phyloP scores from a whole-genome alignment of 306 rosid species.

The Vigna mungo region DNA sequence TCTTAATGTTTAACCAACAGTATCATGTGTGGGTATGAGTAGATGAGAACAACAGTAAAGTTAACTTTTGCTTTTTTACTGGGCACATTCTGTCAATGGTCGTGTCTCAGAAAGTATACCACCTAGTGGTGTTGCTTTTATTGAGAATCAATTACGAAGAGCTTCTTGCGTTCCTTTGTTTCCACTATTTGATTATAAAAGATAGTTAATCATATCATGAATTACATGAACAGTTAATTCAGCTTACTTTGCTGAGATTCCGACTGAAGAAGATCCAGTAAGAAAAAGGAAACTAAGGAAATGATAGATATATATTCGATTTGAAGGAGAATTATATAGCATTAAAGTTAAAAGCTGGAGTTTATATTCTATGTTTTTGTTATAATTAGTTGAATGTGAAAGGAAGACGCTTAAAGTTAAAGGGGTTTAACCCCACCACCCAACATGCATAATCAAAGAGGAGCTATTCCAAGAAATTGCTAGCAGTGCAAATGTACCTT shows the following conservation, averaged over 20 bases:
- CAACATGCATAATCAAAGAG: not conserved
- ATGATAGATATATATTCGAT: slow-evolving; percentile 16
- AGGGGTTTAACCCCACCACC: not conserved
- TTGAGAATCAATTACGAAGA: not conserved
- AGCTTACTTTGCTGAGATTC: slow-evolving; percentile 28
- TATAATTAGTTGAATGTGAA: slow-evolving; percentile 23
- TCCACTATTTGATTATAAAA: slow-evolving; percentile 1
- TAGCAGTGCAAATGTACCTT: not conserved
- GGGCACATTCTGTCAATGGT: not conserved
- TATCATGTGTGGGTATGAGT: slow-evolving; percentile 14
- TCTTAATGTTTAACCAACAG: not conserved
- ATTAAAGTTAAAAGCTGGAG: not conserved
- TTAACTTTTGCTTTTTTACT: slow-evolving; percentile 34
- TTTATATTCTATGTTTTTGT: not conserved
- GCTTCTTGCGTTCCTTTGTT: slow-evolving; percentile 2
- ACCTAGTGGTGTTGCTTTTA: not conserved
- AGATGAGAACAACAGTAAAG: slow-evolving; percentile 13
- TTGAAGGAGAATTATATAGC: slow-evolving; percentile 31
- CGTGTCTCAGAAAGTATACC: slow-evolving; percentile 13
- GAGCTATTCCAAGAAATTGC: not conserved
- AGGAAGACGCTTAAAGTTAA: not conserved
- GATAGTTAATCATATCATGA: not conserved
- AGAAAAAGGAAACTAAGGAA: slow-evolving; percentile 41
- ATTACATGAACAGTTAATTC: no score
- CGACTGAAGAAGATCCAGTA: slow-evolving; percentile 46